Evolutionary conservation across 2,329 filamentous ascomycete species (phyloP), one percentile per base, ranked within the genome.

Genomic region (Clarireedia paspali): DNA sequence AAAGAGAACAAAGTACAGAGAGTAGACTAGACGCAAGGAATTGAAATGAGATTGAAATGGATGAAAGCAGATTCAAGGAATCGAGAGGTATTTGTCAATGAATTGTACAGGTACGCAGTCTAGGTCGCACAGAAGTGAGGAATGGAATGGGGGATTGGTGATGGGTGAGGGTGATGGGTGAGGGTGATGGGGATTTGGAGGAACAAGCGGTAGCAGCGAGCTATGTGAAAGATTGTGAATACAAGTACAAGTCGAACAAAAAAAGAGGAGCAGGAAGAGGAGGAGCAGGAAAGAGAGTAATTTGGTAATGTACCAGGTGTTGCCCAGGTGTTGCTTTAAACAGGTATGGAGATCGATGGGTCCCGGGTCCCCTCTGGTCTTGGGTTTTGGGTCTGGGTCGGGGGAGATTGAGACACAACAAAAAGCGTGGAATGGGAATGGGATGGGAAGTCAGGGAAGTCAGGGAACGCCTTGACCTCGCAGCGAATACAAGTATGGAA

Each of bases 351-450:
- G 30, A 34, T 34, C 9, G 30, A 34, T 34, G 30, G 30, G 10
- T 3, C n/a, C n/a, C n/a, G 30, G 30, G 10, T 34, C 30, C 30
- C 30, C 30, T 34, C 12, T 9, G 7, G 30, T 34, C 12, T 12
- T 34, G 30, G 30, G 30, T 34, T 12, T 12, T 42, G 38, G 20
- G 38, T 51, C 38, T 51, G 42, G 39, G 49, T n/a, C 39, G 7
- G 26, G 26, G 7, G 20, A 34, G 47, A 53, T 53, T 53, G 51
- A 53, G 51, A 53, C 51, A 53, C 51, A 53, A 53, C 15, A 40
- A 24, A 24, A 48, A 38, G 51, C 47, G 51, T 53, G 51, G 36
- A 36, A 36, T 53, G 51, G 51, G 36, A 36, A 36, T 53, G 51
- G 51, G 47, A 53, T 53, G 39, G n/a, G 20, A 27, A 42, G 47